Percentiles rank a stretch among this genome's conserved stretches.
Evolutionary conservation across 2,329 filamentous ascomycete species (phyloP).

Genomic region (Beauveria australis): DNA sequence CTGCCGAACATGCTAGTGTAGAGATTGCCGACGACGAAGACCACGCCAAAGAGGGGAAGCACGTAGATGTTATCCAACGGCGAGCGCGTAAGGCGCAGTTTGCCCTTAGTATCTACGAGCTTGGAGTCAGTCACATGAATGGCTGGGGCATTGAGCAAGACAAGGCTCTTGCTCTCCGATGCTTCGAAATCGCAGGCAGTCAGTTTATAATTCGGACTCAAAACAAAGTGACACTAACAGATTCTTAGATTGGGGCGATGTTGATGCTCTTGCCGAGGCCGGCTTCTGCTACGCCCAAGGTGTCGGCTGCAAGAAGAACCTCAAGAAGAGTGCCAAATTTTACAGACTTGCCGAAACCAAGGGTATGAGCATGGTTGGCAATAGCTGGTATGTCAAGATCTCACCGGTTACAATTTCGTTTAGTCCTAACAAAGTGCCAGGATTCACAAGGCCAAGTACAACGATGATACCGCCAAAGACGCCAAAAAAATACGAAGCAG

Average conservation of each 20-base stretch:
- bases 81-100: constrained; percentile 89
- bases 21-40: constrained; percentile 80
- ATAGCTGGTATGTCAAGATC: constrained; percentile 71
- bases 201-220: constrained; percentile 28
- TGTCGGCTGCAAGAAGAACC: constrained; percentile 87
- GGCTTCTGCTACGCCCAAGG: constrained; percentile 95
- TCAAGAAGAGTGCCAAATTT: constrained; percentile 87
- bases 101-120: constrained; percentile 88
- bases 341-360: constrained; percentile 87
- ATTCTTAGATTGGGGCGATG: constrained; percentile 73
- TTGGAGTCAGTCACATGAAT: constrained; percentile 95
- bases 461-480: constrained; percentile 49
- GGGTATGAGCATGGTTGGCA: constrained; percentile 95
- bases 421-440: constrained; percentile 34
- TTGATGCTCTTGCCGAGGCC: constrained; percentile 86
- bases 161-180: constrained; percentile 75
- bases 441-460: constrained; percentile 96
- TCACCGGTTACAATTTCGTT: neutral
- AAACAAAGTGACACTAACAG: constrained; percentile 15
- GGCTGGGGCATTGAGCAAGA: constrained; percentile 97
- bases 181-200: constrained; percentile 92
- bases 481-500: constrained; percentile 65
- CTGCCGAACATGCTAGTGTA: constrained; percentile 72
- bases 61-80: constrained; percentile 57
- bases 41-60: constrained; percentile 52